A percentile compares a stretch with the other conserved stretches of the same genome.
These are phyloP conservation scores for Cicer yamashitae DNA, from an alignment of 306 rosid species.

Conservation along the genomic window DNA sequence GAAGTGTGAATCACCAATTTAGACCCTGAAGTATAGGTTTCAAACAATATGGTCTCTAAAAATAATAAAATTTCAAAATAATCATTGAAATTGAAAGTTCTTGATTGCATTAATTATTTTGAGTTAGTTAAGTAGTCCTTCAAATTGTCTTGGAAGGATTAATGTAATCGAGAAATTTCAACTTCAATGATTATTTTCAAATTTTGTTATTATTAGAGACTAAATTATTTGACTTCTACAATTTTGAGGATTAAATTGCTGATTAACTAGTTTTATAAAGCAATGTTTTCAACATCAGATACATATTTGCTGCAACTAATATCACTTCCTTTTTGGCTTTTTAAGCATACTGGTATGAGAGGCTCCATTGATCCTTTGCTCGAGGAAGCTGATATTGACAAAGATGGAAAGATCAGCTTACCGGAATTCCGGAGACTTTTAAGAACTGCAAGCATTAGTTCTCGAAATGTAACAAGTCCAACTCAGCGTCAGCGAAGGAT, in stretches of 20 bases:
- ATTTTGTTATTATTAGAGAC: neutral
- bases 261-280: neutral
- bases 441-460: constrained; percentile 91
- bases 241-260: neutral
- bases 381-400: constrained; percentile 96
- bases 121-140: neutral
- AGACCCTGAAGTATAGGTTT: neutral
- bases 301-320: constrained; percentile 37
- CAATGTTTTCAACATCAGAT: neutral
- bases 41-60: neutral
- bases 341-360: constrained; percentile 89
- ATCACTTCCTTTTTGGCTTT: constrained; percentile 27
- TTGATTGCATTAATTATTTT: neutral
- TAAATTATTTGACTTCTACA: neutral
- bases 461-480: constrained; percentile 61
- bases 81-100: neutral
- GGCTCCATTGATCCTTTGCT: constrained; percentile 89
- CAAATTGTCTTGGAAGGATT: neutral
- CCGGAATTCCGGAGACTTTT: constrained; percentile 88
- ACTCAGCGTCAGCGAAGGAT: constrained; percentile 47
- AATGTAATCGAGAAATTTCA: neutral
- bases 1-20: neutral
- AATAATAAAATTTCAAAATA: neutral
- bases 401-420: constrained; percentile 92
- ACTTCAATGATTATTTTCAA: neutral